These are phyloP conservation scores for Aspergillus arachidicola DNA, from an alignment of 2,329 filamentous ascomycete genomes.

Conservation along the genomic window DNA sequence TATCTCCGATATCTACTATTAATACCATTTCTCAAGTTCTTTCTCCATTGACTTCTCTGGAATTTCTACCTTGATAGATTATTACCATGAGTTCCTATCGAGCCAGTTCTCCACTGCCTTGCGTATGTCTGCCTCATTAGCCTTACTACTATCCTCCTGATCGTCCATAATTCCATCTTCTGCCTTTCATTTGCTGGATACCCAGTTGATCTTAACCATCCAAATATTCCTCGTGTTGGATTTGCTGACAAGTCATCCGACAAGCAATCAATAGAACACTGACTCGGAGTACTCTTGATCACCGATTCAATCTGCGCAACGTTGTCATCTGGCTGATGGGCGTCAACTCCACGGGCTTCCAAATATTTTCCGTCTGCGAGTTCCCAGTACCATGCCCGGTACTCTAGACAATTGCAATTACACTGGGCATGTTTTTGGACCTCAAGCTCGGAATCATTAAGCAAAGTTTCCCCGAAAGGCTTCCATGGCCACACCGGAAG, in stretches of 20 bases:
- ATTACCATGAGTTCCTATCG: not conserved
- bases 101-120: not conserved
- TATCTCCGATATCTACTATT: constrained; percentile 12
- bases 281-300: not conserved
- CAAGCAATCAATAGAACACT: not conserved
- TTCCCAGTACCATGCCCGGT: constrained; percentile 24
- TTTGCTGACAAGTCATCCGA: constrained; percentile 12
- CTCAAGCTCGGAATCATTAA: constrained; percentile 21
- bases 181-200: constrained; percentile 19
- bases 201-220: constrained; percentile 23
- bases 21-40: too few relatives aligned
- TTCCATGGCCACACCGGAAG: constrained; percentile 24
- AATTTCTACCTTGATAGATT: not conserved
- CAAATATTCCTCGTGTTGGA: constrained; percentile 22
- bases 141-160: not conserved
- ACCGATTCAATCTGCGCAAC: not conserved
- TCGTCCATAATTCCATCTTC: constrained; percentile 12
- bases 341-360: too few relatives aligned
- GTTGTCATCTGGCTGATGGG: not conserved
- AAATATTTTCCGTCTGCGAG: constrained; percentile 8
- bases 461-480: constrained; percentile 22
- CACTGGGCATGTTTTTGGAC: constrained; percentile 25
- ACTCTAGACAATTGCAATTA: constrained; percentile 22
- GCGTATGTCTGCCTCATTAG: not conserved
- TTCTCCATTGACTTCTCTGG: too few relatives aligned